phyloP scores from a whole-genome alignment of 192 early-diverging fungal genomes.

The Coemansia biformis region DNA sequence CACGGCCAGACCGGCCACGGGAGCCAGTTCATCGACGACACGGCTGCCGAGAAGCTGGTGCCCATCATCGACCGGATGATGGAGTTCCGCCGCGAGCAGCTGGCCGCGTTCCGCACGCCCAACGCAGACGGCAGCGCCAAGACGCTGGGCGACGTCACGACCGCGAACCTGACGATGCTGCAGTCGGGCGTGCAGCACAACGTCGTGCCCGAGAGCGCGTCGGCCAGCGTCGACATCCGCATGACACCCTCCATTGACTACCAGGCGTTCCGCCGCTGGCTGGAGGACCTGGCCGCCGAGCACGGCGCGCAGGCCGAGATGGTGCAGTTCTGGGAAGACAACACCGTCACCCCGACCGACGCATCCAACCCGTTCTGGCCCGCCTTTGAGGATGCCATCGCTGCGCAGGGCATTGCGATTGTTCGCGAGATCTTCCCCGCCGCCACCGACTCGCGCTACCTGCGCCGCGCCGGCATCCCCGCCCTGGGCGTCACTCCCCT shows the following conservation, averaged over 20 bases:
- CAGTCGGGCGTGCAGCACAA: slow-evolving; percentile 70
- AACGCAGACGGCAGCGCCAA: slow-evolving; percentile 49
- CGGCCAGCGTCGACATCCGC: slow-evolving; percentile 70
- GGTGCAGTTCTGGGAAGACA: slow-evolving; percentile 59
- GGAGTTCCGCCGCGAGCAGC: slow-evolving; percentile 63
- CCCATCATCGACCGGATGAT: slow-evolving; percentile 64
- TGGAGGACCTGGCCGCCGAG: slow-evolving; percentile 22
- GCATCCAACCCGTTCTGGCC: slow-evolving; percentile 63
- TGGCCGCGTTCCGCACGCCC: slow-evolving; percentile 51
- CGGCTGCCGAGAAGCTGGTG: slow-evolving; percentile 63
- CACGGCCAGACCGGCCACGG: slow-evolving; percentile 76
- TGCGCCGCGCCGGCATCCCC: slow-evolving; percentile 70
- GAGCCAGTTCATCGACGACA: slow-evolving; percentile 73
- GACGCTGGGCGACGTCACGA: slow-evolving; percentile 75
- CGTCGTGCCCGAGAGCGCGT: slow-evolving; percentile 69
- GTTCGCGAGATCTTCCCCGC: slow-evolving; percentile 81
- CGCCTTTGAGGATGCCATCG: slow-evolving; percentile 54
- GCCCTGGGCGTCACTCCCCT: slow-evolving; percentile 81
- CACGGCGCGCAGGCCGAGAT: slow-evolving; percentile 59
- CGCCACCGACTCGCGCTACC: slow-evolving; percentile 72
- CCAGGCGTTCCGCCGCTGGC: slow-evolving; percentile 50
- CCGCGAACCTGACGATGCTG: slow-evolving; percentile 73
- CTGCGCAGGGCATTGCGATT: slow-evolving; percentile 52
- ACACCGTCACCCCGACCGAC: slow-evolving; percentile 52
- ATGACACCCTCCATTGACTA: slow-evolving; percentile 67